Evolutionary conservation across 768 basidiomycete species (phyloP).

Genomic region (Saitozyma podzolica): DNA sequence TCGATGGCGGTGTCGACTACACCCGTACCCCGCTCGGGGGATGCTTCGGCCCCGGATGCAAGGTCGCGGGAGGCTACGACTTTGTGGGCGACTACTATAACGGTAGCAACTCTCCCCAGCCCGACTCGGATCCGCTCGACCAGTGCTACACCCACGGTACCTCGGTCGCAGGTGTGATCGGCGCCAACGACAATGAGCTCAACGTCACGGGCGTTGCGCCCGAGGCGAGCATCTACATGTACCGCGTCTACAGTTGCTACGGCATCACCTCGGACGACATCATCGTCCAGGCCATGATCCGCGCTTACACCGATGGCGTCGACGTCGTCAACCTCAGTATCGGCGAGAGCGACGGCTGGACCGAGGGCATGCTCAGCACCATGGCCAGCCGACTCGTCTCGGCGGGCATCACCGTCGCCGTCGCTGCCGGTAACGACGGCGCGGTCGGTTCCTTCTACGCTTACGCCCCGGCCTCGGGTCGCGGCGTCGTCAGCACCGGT

Average conservation of each 20-base stretch:
- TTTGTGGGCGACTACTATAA: slow-evolving; percentile 49
- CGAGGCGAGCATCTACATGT: slow-evolving; percentile 58
- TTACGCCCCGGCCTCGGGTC: slow-evolving; percentile 58
- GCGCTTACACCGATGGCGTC: slow-evolving; percentile 57
- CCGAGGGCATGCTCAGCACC: slow-evolving; percentile 60
- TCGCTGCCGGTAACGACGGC: slow-evolving; percentile 65
- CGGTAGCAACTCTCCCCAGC: slow-evolving; percentile 38
- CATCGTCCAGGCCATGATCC: slow-evolving; percentile 58
- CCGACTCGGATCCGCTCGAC: slow-evolving; percentile 49
- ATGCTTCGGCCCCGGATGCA: slow-evolving; percentile 51
- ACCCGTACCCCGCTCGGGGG: slow-evolving; percentile 50
- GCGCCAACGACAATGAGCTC: slow-evolving; percentile 58
- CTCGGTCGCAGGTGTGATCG: slow-evolving; percentile 54
- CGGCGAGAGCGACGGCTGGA: slow-evolving; percentile 62
- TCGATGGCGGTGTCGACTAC: slow-evolving; percentile 53
- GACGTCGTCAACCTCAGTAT: slow-evolving; percentile 70
- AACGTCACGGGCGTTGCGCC: slow-evolving; percentile 72
- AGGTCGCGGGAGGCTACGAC: slow-evolving; percentile 52
- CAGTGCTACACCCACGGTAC: slow-evolving; percentile 51
- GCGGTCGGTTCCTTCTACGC: slow-evolving; percentile 66
- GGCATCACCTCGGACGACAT: slow-evolving; percentile 55
- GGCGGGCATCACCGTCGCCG: slow-evolving; percentile 64
- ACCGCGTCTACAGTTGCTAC: slow-evolving; percentile 64
- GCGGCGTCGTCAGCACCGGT: slow-evolving; percentile 60
- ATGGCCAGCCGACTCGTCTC: slow-evolving; percentile 63